These are phyloP conservation scores for Phytophthora palmivora DNA, from an alignment of 352 stramenopile species.

Conservation along the genomic window DNA sequence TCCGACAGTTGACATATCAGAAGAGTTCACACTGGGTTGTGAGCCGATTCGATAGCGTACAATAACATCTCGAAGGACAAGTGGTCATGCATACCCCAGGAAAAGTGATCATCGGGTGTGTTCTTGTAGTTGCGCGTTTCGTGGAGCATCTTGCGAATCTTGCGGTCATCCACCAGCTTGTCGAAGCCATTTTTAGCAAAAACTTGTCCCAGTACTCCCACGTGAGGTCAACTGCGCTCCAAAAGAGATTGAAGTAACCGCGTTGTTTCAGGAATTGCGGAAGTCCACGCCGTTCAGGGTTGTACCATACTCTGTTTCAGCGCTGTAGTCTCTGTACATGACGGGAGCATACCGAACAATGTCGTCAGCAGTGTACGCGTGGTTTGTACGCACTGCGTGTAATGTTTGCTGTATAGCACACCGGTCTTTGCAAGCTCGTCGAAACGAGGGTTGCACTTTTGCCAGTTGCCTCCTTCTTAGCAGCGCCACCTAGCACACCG, in stretches of 20 bases:
- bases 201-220: conserved; percentile 83
- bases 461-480: conserved; percentile 51
- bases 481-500: conserved; percentile 61
- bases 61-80: conserved; percentile 79
- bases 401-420: conserved; percentile 74
- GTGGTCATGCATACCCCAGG: conserved; percentile 76
- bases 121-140: conserved; percentile 64
- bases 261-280: conserved; percentile 74
- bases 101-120: conserved; percentile 68
- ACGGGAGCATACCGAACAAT: conserved; percentile 77
- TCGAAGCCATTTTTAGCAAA: conserved; percentile 71
- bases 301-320: conserved; percentile 66
- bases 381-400: conserved; percentile 73
- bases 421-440: conserved; percentile 60
- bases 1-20: conserved; percentile 2
- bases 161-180: conserved; percentile 71
- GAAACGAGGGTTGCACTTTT: conserved; percentile 69
- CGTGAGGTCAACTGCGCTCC: conserved; percentile 64
- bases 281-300: conserved; percentile 53
- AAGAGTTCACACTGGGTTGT: conserved; percentile 44
- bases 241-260: conserved; percentile 79
- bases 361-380: conserved; percentile 71
- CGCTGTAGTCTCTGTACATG: conserved; percentile 69
- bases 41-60: conserved; percentile 60
- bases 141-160: conserved; percentile 72